Evolutionary conservation across 192 early-diverging fungal species (phyloP).

Genomic region (Piromyces sp.): DNA sequence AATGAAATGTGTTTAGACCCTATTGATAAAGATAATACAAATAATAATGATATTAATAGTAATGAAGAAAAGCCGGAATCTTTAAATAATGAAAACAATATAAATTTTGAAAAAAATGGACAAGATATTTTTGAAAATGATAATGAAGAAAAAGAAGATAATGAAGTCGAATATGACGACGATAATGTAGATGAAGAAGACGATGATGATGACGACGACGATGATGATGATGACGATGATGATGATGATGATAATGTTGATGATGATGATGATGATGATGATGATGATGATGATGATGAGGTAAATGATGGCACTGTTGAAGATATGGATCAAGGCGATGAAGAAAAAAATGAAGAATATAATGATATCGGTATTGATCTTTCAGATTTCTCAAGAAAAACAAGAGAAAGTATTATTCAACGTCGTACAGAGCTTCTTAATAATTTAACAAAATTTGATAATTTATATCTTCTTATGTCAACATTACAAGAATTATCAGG

Average conservation of each 20-base stretch:
- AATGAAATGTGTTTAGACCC: background rate
- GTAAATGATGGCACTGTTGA: background rate
- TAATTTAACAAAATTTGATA: background rate
- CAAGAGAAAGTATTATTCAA: background rate
- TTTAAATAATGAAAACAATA: too few species aligned
- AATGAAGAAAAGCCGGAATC: too few species aligned
- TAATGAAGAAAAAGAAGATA: too few species aligned
- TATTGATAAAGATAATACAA: background rate
- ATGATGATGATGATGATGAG: background rate
- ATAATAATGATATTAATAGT: background rate
- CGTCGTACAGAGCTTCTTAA: background rate
- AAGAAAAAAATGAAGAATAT: background rate
- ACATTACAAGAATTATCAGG: background rate
- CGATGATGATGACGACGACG: too few species aligned
- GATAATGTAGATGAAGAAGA: too few species aligned
- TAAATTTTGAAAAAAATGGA: too few species aligned
- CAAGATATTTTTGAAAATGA: too few species aligned
- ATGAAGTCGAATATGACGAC: too few species aligned
- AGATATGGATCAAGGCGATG: background rate
- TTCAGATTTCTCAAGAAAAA: background rate
- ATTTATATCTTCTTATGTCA: background rate
- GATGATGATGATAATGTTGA: too few species aligned
- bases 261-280: background rate
- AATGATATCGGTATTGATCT: background rate
- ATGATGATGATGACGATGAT: too few species aligned